Base-by-base conservation (phyloP, 495 filamentous ascomycete species). In the Gamarada debralockiae region DNA sequence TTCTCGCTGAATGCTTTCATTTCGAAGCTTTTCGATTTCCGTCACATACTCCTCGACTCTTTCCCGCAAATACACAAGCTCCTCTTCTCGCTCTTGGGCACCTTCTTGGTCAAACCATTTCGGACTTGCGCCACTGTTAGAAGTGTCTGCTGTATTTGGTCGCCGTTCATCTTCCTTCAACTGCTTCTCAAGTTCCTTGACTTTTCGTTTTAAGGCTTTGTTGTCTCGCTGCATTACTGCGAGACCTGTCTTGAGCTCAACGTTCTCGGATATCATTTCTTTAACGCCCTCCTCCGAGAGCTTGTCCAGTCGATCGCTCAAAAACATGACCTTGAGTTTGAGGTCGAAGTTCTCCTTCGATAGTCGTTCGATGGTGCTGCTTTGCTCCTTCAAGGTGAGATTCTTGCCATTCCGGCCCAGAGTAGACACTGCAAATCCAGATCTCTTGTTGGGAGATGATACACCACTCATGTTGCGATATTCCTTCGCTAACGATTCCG, bases 301-400 rank as follows among this genome's bases (percentile, higher is more conserved):
- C 63, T 90, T 89, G 69, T 95, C 90, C 23, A 98, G 69, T 9
- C 92, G 86, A 60, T 97, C 90, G 62, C 92, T 93, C 27, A 98
- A 80, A 61, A 95, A 97, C 72, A 96, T 92, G 44, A 97, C 93
- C 67, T 96, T 91, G 67, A 98, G 85, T 68, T 98, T 98, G 34
- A 98, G 75, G 63, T 96, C 93, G 64, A 97, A 98, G 58, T 97
- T 97, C 63, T 92, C 87, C 69, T 98, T 98, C 53, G 87, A 90
- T 5, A 97, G 77, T 23, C 91, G 83, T 65, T 97, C 93, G 55
- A 98, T 97, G 20, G 90, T 96, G 64, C 86, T 93, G 57, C 90
- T 95, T 67, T 98, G 93, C 66, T 97, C 93, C 67, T 97, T 97
- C 13, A 98, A 73, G 0, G 95, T 97, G 72, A 97, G 76, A 56